phyloP scores from a whole-genome alignment of 257 asterid genomes.

The Ligustrum vulgare region DNA sequence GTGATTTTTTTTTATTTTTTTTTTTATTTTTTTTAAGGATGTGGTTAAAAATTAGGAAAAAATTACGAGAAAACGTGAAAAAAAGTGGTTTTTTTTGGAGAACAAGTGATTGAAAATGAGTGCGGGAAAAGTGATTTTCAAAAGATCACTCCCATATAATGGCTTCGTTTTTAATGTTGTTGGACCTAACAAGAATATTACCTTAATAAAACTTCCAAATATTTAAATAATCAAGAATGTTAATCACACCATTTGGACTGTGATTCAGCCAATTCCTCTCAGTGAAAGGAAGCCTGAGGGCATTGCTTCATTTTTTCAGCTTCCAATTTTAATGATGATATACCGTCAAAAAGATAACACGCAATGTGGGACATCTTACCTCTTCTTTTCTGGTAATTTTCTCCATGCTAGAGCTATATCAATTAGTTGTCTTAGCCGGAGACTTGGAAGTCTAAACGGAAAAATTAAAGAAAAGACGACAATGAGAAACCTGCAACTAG shows the following conservation, averaged over 20 bases:
- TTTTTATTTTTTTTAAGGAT: no score
- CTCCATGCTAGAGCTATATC: neutral
- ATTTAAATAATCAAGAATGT: constrained; percentile 5
- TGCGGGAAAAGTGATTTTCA: no score
- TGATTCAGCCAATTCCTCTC: constrained; percentile 81
- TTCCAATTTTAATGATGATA: constrained; percentile 80
- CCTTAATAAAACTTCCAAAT: constrained; percentile 20
- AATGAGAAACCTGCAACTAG: neutral
- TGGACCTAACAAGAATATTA: neutral
- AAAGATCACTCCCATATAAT: no score
- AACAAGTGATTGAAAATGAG: no score
- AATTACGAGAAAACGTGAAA: no score
- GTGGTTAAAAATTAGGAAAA: no score
- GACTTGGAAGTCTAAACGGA: neutral
- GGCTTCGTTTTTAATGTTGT: no score
- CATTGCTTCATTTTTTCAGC: constrained; percentile 82
- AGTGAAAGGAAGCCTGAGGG: constrained; percentile 84
- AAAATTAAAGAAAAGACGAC: neutral
- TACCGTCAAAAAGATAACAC: constrained; percentile 55
- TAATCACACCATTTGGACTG: constrained; percentile 13
- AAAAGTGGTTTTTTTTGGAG: no score
- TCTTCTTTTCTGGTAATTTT: neutral
- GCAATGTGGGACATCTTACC: constrained; percentile 53
- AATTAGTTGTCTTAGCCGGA: constrained; percentile 7
- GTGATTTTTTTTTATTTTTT: no score